Evolutionary conservation across 441 rosid genomes (phyloP), one percentile per base, ranked within the genome.

Genomic region (Biscutella auriculata): DNA sequence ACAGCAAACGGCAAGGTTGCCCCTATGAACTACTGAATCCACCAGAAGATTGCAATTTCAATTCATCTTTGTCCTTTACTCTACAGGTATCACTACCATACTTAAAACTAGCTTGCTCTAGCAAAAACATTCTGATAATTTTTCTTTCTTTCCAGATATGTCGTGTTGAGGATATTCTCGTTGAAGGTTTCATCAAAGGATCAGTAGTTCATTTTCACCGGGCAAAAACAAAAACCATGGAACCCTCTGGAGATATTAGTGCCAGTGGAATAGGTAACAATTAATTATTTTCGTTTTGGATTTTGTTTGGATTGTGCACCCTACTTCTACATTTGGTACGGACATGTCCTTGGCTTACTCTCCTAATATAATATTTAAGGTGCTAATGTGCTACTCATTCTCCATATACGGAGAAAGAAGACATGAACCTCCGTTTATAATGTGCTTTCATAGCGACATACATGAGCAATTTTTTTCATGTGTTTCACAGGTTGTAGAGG

Each of bases 21-120:
- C 97, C 99, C 8, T 53, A 57, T 48, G 99, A 94, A 77, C 73
- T 94, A 11, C 78, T 93, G 39, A 79, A 76, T 60, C 99, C 97
- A 9, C 99, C 99, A 70, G 97, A 94, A 70, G 99, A 94, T 74
- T 94, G 99, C 94, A 94, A 82, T 63, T 96, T 94, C 79, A 94
- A 94, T 78, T 68, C 96, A 23, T 82, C 99, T 60, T 73, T 94
- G 58, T 73, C 99, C 26, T 93, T 93, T 71, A 93, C 99, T 29
- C 93, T 93, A 62, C 97, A 93, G 95, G 97, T 93, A 74, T 60
- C 73, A 19, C 23, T 19, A 19, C 23, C 23, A 19, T 55, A 59
- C 44, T 43, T 28, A 9, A 9, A 33, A 40, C 56, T 17, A 52
- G 52, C 45, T 50, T 44, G 32, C 60, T 75, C 17, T 40, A 13